A percentile compares a stretch with the other conserved stretches of the same genome.
phyloP scores from a whole-genome alignment of 345 rosid species.

The Iberis pinnata region DNA sequence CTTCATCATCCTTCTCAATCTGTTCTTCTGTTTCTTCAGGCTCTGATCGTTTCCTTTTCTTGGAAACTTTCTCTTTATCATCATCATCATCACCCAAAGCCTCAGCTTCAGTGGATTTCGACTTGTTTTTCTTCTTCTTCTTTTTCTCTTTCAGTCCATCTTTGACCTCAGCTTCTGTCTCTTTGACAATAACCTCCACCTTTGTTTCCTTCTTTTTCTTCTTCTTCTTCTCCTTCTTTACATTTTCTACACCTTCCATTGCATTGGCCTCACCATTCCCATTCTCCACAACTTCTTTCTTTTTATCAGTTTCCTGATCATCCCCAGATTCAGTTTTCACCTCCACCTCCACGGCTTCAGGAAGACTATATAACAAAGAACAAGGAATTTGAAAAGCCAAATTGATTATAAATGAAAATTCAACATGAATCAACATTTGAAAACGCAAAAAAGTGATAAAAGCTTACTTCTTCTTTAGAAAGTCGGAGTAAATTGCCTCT shows the following conservation, averaged over 20 bases:
- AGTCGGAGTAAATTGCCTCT: slow-evolving; percentile 50
- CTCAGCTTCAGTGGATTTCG: slow-evolving; percentile 28
- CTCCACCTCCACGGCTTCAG: slow-evolving; percentile 8
- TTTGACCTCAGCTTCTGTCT: slow-evolving; percentile 22
- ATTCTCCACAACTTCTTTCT: slow-evolving; percentile 1
- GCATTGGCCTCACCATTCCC: neutral
- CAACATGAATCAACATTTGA: neutral
- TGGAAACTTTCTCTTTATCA: slow-evolving; percentile 33
- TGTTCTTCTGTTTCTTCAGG: slow-evolving; percentile 39
- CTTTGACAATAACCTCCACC: slow-evolving; percentile 23
- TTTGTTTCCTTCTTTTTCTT: slow-evolving; percentile 39
- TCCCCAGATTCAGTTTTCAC: neutral
- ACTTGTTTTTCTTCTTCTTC: slow-evolving; percentile 48
- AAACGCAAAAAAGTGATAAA: neutral
- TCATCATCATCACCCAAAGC: slow-evolving; percentile 12
- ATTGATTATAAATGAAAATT: neutral
- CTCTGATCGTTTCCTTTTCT: slow-evolving; percentile 67
- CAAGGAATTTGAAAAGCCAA: neutral
- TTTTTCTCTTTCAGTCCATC: slow-evolving; percentile 32
- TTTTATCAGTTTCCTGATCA: neutral
- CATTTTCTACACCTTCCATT: slow-evolving; percentile 19
- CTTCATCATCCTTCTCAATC: slow-evolving; percentile 35
- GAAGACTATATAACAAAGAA: slow-evolving; percentile 11
- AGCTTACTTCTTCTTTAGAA: slow-evolving; percentile 43
- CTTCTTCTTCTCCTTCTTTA: slow-evolving; percentile 34